Evolutionary conservation across 768 basidiomycete species (phyloP), one percentile per base, ranked within the genome.

Genomic region (Suillus alpinus): DNA sequence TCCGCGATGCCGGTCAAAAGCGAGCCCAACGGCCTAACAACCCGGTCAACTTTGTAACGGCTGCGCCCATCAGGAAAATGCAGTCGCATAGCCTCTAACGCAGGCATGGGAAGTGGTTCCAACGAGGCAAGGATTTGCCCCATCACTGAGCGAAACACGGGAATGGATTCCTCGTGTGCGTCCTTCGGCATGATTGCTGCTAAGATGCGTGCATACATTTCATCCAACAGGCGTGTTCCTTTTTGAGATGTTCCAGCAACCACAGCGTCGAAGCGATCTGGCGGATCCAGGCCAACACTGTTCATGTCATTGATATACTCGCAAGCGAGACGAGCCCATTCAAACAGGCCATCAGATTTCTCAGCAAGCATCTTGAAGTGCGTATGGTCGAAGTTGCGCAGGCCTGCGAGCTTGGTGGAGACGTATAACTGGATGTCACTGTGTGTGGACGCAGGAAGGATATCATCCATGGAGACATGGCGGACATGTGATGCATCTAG

Each of bases 281-380:
- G 36, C 18, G 59, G 29, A 16, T 46, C 50, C n/a, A 29, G 18
- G 13, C 59, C 61, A 1, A 49, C 31, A 13, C n/a, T 39, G 37
- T 16, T 9, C 1, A 13, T 14, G 29, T n/a, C 8, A n/a, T 51
- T 63, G 52, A 63, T 63, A n/a, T 36, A 62, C 9, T 64, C 63
- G 7, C 57, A 63, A 12, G 62, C 56, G 4, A 63, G 44, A 39
- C 47, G 56, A 29, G 56, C 56, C 61, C 62, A 64, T 37, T 57
- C 47, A 20, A 62, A 62, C 14, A 62, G 20, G 5, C 61, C 59
- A 13, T 53, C 61, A 16, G 59, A 43, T 50, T 31, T 56, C 2
- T 23, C 16, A 1, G 32, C 26, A 2, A 61, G 53, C 4, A 2
- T 3, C 32, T 14, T 23, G 31, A 57, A 32, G 23, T 59, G 56